Conservation (phyloP, 2,329 filamentous ascomycete species). For the Magnaporthiopsis rhizophila region DNA sequence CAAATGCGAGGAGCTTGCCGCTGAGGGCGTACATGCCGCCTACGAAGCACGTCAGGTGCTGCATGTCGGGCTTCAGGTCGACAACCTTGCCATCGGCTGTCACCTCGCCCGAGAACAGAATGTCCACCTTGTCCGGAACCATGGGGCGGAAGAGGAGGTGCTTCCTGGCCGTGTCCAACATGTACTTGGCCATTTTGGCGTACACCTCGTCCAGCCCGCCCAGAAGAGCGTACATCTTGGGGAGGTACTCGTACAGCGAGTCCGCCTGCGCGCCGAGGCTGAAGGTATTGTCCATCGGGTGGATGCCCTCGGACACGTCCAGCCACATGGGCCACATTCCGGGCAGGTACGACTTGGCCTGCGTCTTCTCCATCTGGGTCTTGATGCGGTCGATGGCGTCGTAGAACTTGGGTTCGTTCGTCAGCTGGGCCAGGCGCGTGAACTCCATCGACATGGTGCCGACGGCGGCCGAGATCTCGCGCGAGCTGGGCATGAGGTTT, state of each 20-base stretch:
- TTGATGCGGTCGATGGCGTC: slow-evolving; percentile 70
- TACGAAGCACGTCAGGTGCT: slow-evolving; percentile 38
- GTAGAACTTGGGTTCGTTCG: slow-evolving; percentile 60
- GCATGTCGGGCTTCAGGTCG: slow-evolving; percentile 23
- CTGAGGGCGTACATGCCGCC: slow-evolving; percentile 41
- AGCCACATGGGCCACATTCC: slow-evolving; percentile 68
- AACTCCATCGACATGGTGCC: slow-evolving; percentile 65
- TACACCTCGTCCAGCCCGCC: slow-evolving; percentile 56
- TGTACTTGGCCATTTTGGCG: slow-evolving; percentile 37
- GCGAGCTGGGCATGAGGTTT: slow-evolving; percentile 23
- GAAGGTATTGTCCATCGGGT: slow-evolving; percentile 26
- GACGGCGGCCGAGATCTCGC: slow-evolving; percentile 28
- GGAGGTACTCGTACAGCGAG: slow-evolving; percentile 52
- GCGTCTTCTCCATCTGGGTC: slow-evolving; percentile 57
- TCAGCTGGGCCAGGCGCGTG: slow-evolving; percentile 61
- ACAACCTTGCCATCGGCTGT: slow-evolving; percentile 17
- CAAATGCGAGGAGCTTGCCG: slow-evolving; percentile 34
- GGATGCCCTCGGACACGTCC: slow-evolving; percentile 38
- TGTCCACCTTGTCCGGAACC: slow-evolving; percentile 50
- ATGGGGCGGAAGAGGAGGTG: slow-evolving; percentile 64
- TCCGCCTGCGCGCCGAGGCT: slow-evolving; percentile 47
- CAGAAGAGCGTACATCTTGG: slow-evolving; percentile 57
- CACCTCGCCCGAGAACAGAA: slow-evolving; percentile 49
- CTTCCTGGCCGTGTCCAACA: slow-evolving; percentile 5
- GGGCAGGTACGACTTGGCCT: slow-evolving; percentile 61